Evolutionary conservation across 164 flowering plant genomes (phyloP), one percentile per base, ranked within the genome.

Genomic region (Protea cynaroides): DNA sequence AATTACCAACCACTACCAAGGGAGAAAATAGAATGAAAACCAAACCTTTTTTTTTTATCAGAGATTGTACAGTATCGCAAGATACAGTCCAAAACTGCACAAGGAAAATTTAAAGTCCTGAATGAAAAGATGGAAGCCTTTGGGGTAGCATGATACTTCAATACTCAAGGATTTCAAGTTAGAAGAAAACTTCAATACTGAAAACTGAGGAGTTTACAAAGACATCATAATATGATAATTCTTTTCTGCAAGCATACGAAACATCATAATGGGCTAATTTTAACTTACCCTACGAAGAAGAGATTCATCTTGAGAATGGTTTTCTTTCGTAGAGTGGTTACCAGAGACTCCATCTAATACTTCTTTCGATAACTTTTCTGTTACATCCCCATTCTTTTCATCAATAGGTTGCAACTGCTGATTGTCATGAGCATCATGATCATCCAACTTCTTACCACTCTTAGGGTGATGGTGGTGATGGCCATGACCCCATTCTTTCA

Each of bases 401-500:
- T 69, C 60, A 22, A 62, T 8, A 25, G 82, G 64, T 38, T 68
- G 52, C 25, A 69, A 58, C 64, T 68, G 64, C 21, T 19, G 11
- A 19, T 69, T 61, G 40, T 69, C 82, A 65, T 59, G 56, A 66
- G 63, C 70, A 65, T 73, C 79, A 61, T 74, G 44, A 64, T 76
- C 80, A 74, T 75, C 81, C 75, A 76, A 65, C 66, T 82, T 81
- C 51, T 80, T 74, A 58, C 63, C 67, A 61, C 67, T 81, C 66
- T 76, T 80, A 67, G 72, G 84, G 64, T 86, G 85, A 69, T 87
- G 95, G 69, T 90, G 96, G 67, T 86, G 88, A 71, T 84, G 97
- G 74, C 81, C 78, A 77, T 81, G 92, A 62, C 76, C 66, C 78
- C 75, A 72, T 53, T 69, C 71, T 73, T 61, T 65, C 58, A 68